Evolutionary conservation across 306 rosid genomes (phyloP), one percentile per base, ranked within the genome.

Genomic region (Betula pendula): DNA sequence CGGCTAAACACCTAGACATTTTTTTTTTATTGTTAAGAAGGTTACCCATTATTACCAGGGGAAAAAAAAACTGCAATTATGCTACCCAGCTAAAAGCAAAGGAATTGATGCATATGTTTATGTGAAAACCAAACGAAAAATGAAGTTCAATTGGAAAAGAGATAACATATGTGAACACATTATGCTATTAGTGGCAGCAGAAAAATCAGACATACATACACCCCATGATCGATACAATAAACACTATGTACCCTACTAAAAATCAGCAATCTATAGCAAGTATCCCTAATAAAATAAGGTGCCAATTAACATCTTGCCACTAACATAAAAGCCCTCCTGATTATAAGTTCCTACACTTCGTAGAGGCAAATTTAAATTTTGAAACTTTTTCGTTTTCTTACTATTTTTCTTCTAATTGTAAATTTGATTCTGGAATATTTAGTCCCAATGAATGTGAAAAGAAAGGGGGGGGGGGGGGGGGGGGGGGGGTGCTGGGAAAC

Each of bases 1-100:
- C 27, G 58, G 42, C 72, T 73, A 2, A 84, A 40, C 16, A 81
- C 77, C 88, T 84, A 70, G 66, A 16, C 15, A 65, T 7, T 42
- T 67, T 33, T 67, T 16, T 5, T 5, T 38, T 38, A 69, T 69
- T 24, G 31, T 55, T 55, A 55, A 38, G 42, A 38, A 38, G 42
- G 42, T 38, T 38, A 38, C 42, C 31, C 25, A 22, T 55, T 55
- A 55, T 55, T 9, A n/a, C 13, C 25, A 55, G 15, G 1, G 0
- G 3, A 2, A 52, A n/a, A 19, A 7, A 52, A n/a, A 51, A 29
- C 1, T 13, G 3, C 1, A 11, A 5, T 62, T 31, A 62, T 16
- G 31, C 22, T 14, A 16, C 1, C 27, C 45, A 31, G 69, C 10
- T 2, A 35, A 33, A 63, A 33, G 22, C 11, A 35, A 35, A 63